Conservation (phyloP, 371 early-diverging fungal genomes). For the Coemansia sp. region DNA sequence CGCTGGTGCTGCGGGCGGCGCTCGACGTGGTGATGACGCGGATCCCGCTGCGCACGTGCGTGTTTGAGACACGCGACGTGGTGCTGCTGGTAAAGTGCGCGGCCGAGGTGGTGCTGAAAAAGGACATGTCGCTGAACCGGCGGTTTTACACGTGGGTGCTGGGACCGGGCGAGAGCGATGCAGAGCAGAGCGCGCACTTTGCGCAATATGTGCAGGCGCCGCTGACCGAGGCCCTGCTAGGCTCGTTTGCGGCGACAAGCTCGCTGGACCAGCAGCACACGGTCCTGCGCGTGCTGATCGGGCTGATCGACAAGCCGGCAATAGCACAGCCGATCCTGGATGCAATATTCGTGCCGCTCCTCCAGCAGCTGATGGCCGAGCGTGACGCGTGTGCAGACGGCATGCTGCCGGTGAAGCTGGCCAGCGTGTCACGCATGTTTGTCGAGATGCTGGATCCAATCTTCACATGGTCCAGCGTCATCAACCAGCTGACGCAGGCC, state of each 20-base stretch:
- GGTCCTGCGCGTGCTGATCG: conserved; percentile 79
- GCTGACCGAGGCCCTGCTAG: conserved; percentile 56
- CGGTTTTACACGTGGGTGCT: conserved; percentile 89
- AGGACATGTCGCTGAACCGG: conserved; percentile 93
- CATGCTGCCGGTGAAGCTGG: conserved; percentile 53
- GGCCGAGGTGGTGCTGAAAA: conserved; percentile 75
- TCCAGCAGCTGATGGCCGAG: conserved; percentile 58
- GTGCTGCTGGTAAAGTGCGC: conserved; percentile 71
- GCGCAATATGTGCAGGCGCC: conserved; percentile 49
- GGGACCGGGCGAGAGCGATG: conserved; percentile 52
- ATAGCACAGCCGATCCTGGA: conserved; percentile 77
- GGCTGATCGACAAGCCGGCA: conserved; percentile 83
- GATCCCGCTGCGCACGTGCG: conserved; percentile 60
- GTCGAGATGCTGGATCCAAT: conserved; percentile 84
- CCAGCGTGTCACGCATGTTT: conserved; percentile 84
- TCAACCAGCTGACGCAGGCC: conserved; percentile 53
- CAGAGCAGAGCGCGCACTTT: conserved; percentile 54
- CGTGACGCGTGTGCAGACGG: conserved; percentile 6
- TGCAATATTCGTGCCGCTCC: conserved; percentile 67
- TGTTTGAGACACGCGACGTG: conserved; percentile 30
- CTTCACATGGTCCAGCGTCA: conserved; percentile 74
- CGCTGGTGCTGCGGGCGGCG: conserved; percentile 82
- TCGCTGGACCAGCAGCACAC: conserved; percentile 60
- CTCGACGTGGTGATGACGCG: conserved; percentile 81
- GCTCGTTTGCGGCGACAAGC: conserved; percentile 52